phyloP scores from a whole-genome alignment of 768 basidiomycete species.

The Suillus luteus region DNA sequence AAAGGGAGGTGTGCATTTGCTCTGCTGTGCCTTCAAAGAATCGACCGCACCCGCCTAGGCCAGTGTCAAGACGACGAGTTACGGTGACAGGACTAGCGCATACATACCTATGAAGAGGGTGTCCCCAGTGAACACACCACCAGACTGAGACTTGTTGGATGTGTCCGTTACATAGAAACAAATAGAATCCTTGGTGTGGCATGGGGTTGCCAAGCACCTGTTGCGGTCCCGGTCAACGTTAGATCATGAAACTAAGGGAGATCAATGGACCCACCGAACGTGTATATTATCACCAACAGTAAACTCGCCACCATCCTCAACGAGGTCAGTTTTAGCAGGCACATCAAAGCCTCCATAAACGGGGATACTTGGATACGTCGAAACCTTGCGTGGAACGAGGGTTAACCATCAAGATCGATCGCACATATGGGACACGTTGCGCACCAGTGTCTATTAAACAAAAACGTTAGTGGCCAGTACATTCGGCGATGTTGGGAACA shows the following conservation, averaged over 20 bases:
- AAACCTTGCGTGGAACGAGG: slow-evolving; percentile 38
- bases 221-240: slow-evolving; percentile 11
- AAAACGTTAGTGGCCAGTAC: slow-evolving; percentile 13
- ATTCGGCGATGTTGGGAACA: neutral
- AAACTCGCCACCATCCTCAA: slow-evolving; percentile 84
- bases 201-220: slow-evolving; percentile 85
- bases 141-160: slow-evolving; percentile 50
- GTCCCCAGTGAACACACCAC: slow-evolving; percentile 92
- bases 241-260: neutral
- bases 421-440: slow-evolving; percentile 14
- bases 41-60: slow-evolving; percentile 77
- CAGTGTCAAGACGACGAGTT: neutral
- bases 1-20: slow-evolving; percentile 79
- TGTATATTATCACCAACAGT: slow-evolving; percentile 63
- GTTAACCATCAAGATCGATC: neutral
- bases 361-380: slow-evolving; percentile 45
- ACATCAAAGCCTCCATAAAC: slow-evolving; percentile 82
- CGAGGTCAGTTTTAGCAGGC: slow-evolving; percentile 65
- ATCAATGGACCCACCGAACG: slow-evolving; percentile 49
- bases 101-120: slow-evolving; percentile 69
- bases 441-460: slow-evolving; percentile 30
- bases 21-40: slow-evolving; percentile 88
- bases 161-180: slow-evolving; percentile 76
- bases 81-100: neutral
- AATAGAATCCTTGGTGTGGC: slow-evolving; percentile 96